A percentile compares a stretch with the other conserved stretches of the same genome.
phyloP scores from a whole-genome alignment of 768 basidiomycete species.

The Russula lepida region DNA sequence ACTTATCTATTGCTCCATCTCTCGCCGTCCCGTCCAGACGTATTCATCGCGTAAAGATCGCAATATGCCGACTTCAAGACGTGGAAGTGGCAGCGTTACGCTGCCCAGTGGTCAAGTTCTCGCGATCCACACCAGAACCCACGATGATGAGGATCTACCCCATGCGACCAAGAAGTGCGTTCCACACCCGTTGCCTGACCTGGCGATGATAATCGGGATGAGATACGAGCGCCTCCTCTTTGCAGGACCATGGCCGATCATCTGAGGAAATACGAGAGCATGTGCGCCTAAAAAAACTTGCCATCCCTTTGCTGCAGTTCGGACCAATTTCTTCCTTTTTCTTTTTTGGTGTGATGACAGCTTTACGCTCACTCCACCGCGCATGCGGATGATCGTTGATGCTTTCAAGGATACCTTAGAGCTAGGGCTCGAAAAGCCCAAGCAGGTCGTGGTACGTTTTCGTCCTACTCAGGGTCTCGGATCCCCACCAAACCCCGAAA shows the following conservation, averaged over 20 bases:
- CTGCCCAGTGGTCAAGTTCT: slow-evolving; percentile 71
- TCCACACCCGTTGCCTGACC: slow-evolving; percentile 7
- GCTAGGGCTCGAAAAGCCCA: slow-evolving; percentile 69
- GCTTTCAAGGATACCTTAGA: slow-evolving; percentile 92
- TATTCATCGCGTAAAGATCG: not conserved
- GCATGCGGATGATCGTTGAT: slow-evolving; percentile 96
- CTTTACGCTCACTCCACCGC: slow-evolving; percentile 80
- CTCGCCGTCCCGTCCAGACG: slow-evolving; percentile 8
- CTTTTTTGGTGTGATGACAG: slow-evolving; percentile 29
- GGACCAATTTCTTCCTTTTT: no score
- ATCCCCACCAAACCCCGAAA: not conserved
- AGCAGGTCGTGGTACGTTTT: slow-evolving; percentile 77
- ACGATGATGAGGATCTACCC: slow-evolving; percentile 80
- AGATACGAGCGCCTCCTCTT: slow-evolving; percentile 4
- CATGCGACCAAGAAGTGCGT: slow-evolving; percentile 89
- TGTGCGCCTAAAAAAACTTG: no score
- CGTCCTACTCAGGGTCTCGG: not conserved
- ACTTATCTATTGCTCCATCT: slow-evolving; percentile 16
- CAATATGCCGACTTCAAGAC: slow-evolving; percentile 58
- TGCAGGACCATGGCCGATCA: slow-evolving; percentile 89
- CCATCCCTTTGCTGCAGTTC: no score
- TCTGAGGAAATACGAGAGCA: slow-evolving; percentile 78
- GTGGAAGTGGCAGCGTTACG: slow-evolving; percentile 68
- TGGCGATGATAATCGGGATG: slow-evolving; percentile 8
- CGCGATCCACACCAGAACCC: slow-evolving; percentile 81